A percentile compares a stretch with the other conserved stretches of the same genome.
These are phyloP conservation scores for Linnemannia exigua DNA, from an alignment of 192 early-diverging fungal species.

Conservation along the genomic window DNA sequence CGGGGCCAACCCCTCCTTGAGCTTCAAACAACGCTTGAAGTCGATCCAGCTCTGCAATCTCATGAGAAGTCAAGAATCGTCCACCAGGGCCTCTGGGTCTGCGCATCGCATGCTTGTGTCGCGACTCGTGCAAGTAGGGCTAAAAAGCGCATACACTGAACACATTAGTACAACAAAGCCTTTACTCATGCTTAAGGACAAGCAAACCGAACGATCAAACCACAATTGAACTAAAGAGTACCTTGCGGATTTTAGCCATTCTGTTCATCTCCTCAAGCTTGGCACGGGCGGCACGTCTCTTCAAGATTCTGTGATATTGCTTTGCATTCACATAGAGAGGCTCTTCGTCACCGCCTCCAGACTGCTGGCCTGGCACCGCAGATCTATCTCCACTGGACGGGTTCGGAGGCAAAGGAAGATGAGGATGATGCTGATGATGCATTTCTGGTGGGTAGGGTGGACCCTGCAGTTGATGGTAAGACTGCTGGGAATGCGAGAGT, in stretches of 20 bases:
- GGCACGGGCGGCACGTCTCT: constrained; percentile 92
- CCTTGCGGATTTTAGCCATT: constrained; percentile 78
- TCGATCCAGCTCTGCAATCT: constrained; percentile 56
- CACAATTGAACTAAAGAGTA: constrained; percentile 12
- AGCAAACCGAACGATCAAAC: background rate
- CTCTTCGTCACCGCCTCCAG: constrained; percentile 21
- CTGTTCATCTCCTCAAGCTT: constrained; percentile 85
- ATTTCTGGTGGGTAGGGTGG: background rate
- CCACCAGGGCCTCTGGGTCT: constrained; percentile 97
- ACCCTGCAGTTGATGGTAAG: background rate
- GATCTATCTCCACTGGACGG: background rate
- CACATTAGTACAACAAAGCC: background rate
- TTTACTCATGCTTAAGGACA: background rate
- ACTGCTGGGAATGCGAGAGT: constrained; percentile 6
- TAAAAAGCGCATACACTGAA: constrained; percentile 16
- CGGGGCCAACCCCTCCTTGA: constrained; percentile 25
- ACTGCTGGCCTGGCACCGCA: constrained; percentile 8
- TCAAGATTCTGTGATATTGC: constrained; percentile 92
- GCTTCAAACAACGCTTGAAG: constrained; percentile 31
- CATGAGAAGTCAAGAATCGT: constrained; percentile 82
- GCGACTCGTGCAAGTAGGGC: constrained; percentile 97
- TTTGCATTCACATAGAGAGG: constrained; percentile 40
- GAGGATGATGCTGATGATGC: constrained; percentile 24
- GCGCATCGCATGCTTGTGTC: constrained; percentile 97
- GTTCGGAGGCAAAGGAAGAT: background rate